Evolutionary conservation across 202 grass and related monocot species (phyloP), one percentile per base, ranked within the genome.

Genomic region (Setaria viridis): DNA sequence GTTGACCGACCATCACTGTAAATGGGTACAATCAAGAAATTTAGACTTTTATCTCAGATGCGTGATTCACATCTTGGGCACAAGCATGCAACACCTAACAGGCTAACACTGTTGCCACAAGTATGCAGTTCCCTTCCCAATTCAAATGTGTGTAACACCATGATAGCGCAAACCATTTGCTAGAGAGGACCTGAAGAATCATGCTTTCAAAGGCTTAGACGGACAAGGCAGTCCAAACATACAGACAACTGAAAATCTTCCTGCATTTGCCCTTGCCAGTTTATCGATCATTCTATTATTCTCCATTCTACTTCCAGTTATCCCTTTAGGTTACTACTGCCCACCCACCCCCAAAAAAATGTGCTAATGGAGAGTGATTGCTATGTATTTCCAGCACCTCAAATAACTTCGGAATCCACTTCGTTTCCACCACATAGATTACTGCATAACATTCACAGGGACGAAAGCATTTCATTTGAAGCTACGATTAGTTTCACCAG

Each of bases 171-270:
- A 75, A 55, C 32, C 39, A 7, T 51, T 73, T 53, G 45, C 58
- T 13, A 41, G 10, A 39, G 9, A 48, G 37, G 70, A 54, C 32
- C 85, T 17, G 64, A 41, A 9, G 16, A 57, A 79, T 78, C 30
- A 56, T 57, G 47, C 50, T 32, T 37, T 51, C 46, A 39, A 53
- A 70, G 15, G n/a, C 5, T 6, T 48, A 30, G 20, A 80, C 20
- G 16, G 55, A 71, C 70, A 49, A 41, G 25, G n/a, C 7, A 72
- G 29, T 16, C 56, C 62, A 51, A 19, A n/a, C 37, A 65, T 14
- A 17, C 32, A 85, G 21, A 80, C 3, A 58, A 65, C 54, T 17
- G 51, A 78, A 71, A 55, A 71, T 5, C 47, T 50, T 82, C 13
- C 9, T 50, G 9, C 42, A 70, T 67, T 33, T 57, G 25, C 41